Percentiles rank a stretch among this genome's conserved stretches.
Conservation (phyloP, 208 protist species). For the Wallacemonas rigidus region DNA sequence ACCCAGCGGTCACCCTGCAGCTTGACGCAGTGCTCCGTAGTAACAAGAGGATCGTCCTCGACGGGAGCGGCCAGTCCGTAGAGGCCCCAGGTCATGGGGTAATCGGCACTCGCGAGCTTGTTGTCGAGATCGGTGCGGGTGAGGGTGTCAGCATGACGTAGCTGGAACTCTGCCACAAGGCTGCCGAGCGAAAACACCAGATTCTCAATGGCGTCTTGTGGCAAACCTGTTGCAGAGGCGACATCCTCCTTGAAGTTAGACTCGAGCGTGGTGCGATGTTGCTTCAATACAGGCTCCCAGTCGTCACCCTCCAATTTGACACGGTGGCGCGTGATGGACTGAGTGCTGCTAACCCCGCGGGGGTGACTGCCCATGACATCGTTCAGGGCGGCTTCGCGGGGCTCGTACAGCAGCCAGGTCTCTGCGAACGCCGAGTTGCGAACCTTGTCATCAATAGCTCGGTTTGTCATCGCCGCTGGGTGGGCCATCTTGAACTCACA, state of each 20-base stretch:
- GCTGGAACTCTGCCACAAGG: conserved; percentile 26
- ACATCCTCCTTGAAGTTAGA: conserved; percentile 39
- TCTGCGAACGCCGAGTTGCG: conserved; percentile 18
- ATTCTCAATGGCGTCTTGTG: conserved; percentile 21
- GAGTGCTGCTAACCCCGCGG: not conserved
- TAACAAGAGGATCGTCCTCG: not conserved
- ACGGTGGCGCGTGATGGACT: conserved; percentile 19
- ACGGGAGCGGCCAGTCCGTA: conserved; percentile 21
- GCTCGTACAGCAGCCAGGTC: conserved; percentile 21
- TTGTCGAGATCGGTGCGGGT: conserved; percentile 23
- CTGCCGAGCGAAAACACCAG: conserved; percentile 29
- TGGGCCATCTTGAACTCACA: conserved; percentile 17
- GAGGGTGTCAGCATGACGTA: conserved; percentile 19
- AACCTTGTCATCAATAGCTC: conserved; percentile 10
- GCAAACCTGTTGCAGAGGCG: conserved; percentile 14
- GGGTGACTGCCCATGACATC: not conserved
- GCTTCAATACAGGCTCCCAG: conserved; percentile 24
- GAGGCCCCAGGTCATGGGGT: conserved; percentile 38
- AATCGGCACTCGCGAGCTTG: conserved; percentile 26
- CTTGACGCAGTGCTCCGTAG: conserved; percentile 34
- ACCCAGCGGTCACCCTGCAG: conserved; percentile 30
- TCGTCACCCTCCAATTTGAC: conserved; percentile 19
- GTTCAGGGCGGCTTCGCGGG: not conserved
- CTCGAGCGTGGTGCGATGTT: conserved; percentile 21
- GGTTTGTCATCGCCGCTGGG: not conserved